Conservation (phyloP, 2,329 filamentous ascomycete species). For the Trichophyton simii region DNA sequence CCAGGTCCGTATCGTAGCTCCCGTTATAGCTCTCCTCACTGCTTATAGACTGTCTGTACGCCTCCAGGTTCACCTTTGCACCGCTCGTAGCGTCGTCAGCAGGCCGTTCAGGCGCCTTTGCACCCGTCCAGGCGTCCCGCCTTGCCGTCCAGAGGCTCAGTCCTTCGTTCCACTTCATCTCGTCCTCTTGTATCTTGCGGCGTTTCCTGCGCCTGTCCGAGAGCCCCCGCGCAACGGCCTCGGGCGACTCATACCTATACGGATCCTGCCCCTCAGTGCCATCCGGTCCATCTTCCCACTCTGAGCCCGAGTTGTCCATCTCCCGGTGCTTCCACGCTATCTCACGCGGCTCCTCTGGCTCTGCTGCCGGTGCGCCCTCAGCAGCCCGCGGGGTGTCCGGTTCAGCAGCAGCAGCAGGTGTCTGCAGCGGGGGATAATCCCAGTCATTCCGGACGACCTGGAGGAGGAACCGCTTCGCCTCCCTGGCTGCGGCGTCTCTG, state of each 20-base stretch:
- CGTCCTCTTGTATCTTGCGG: conserved; percentile 47
- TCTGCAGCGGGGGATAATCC: conserved; percentile 19
- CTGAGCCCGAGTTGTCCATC: conserved; percentile 13
- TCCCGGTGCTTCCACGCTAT: conserved; percentile 14
- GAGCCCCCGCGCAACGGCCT: conserved; percentile 29
- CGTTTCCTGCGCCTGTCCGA: conserved; percentile 44
- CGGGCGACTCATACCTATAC: conserved; percentile 30
- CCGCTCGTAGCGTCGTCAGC: neutral
- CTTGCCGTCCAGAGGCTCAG: conserved; percentile 65
- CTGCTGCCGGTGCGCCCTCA: neutral
- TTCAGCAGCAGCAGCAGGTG: no score
- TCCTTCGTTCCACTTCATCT: conserved; percentile 68
- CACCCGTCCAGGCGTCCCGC: conserved; percentile 76
- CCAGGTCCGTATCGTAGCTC: conserved; percentile 10
- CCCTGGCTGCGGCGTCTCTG: conserved; percentile 29
- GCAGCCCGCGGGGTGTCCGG: neutral
- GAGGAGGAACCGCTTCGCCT: conserved; percentile 30
- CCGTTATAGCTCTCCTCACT: conserved; percentile 11
- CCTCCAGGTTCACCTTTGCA: neutral
- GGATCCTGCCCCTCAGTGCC: conserved; percentile 15
- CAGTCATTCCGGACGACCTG: conserved; percentile 33
- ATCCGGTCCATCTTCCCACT: conserved; percentile 2
- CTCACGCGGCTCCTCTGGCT: conserved; percentile 4
- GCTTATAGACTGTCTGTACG: conserved; percentile 8
- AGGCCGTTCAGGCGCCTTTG: conserved; percentile 25